Conservation (phyloP, 805 yeast species). For the Vanderwaltozyma yarrowii region DNA sequence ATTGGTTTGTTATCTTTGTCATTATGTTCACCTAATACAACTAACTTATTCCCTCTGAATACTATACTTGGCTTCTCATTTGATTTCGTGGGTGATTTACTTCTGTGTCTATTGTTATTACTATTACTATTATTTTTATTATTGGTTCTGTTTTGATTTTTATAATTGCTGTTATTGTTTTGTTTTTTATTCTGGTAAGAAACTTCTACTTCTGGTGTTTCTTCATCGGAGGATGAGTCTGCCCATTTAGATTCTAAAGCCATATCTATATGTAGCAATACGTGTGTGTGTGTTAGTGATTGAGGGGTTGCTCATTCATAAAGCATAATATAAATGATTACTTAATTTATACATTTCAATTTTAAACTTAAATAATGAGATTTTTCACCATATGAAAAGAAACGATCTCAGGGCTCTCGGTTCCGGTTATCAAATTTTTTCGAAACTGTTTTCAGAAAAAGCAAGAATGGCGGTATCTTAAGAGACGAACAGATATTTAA, state of each 20-base stretch:
- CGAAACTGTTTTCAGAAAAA: too few species aligned
- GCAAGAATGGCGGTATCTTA: too few species aligned
- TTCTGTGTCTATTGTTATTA: not conserved
- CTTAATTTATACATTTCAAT: too few species aligned
- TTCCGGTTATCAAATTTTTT: too few species aligned
- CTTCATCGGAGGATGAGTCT: conserved; percentile 11
- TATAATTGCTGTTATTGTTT: not conserved
- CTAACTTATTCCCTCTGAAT: not conserved
- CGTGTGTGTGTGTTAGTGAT: not conserved
- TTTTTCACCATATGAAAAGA: too few species aligned
- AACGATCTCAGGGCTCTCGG: too few species aligned
- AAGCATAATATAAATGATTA: too few species aligned
- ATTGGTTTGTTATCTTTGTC: not conserved
- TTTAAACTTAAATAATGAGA: too few species aligned
- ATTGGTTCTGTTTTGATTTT: not conserved
- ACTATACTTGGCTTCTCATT: not conserved
- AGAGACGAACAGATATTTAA: too few species aligned
- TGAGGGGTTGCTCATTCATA: too few species aligned
- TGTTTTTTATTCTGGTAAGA: not conserved
- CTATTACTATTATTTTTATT: not conserved
- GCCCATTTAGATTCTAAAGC: conserved; percentile 25
- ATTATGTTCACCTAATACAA: not conserved
- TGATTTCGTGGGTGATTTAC: too few species aligned
- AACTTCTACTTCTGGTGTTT: not conserved
- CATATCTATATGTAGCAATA: not conserved